Percentiles rank a stretch among this genome's conserved stretches.
Conservation (phyloP, 345 rosid species). For the Geranium brycei region DNA sequence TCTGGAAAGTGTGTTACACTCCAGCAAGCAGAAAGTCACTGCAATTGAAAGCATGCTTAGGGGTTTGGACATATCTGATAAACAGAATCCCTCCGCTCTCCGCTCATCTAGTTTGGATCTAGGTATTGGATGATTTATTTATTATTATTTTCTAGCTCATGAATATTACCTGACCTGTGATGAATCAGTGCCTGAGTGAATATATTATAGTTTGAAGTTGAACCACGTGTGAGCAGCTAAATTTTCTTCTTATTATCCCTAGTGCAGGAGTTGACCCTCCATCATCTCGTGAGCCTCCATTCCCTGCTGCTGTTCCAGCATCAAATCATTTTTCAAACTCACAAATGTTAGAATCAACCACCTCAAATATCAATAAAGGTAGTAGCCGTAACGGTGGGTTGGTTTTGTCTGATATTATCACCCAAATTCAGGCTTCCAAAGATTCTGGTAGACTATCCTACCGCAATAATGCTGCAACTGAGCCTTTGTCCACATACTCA, state of each 20-base stretch:
- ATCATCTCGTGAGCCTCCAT: slow-evolving; percentile 94
- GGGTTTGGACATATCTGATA: slow-evolving; percentile 82
- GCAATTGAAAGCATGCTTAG: slow-evolving; percentile 99
- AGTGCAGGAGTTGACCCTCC: slow-evolving; percentile 99
- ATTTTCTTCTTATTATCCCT: slow-evolving; percentile 45
- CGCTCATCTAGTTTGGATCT: slow-evolving; percentile 94
- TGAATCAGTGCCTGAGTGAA: slow-evolving; percentile 7
- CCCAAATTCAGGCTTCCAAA: slow-evolving; percentile 92
- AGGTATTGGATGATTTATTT: slow-evolving; percentile 44
- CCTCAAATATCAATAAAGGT: slow-evolving; percentile 37
- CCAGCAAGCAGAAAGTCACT: slow-evolving; percentile 97
- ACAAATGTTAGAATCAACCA: slow-evolving; percentile 40
- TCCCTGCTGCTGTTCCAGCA: slow-evolving; percentile 62
- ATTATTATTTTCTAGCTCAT: too few species aligned
- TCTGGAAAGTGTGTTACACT: slow-evolving; percentile 85
- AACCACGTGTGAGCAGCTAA: slow-evolving; percentile 44
- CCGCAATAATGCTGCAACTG: slow-evolving; percentile 43
- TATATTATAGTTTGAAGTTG: slow-evolving; percentile 7
- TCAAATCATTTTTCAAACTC: slow-evolving; percentile 43
- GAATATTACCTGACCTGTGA: background rate
- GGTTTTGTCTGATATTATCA: slow-evolving; percentile 70
- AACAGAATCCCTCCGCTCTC: slow-evolving; percentile 62
- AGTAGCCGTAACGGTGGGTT: slow-evolving; percentile 71
- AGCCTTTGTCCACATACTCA: slow-evolving; percentile 50
- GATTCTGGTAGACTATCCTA: slow-evolving; percentile 60